These are phyloP conservation scores for Solanum commersonii DNA, from an alignment of 257 asterid genomes.

Conservation along the genomic window DNA sequence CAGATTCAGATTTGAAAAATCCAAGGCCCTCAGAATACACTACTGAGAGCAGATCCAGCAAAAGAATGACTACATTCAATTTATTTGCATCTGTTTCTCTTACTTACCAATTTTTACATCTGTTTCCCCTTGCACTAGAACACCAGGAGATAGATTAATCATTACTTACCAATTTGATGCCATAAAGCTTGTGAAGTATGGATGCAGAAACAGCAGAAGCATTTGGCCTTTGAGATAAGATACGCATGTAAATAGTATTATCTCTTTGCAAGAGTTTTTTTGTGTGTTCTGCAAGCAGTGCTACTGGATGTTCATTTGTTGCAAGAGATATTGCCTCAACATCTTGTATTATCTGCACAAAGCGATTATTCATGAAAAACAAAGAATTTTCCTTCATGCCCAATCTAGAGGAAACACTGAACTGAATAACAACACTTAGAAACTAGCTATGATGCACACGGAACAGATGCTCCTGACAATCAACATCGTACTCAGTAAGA, in stretches of 20 bases:
- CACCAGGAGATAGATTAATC: background rate
- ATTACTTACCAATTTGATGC: constrained; percentile 62
- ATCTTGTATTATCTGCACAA: constrained; percentile 66
- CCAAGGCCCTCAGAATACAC: background rate
- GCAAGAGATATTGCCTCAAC: constrained; percentile 61
- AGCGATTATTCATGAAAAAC: constrained; percentile 5
- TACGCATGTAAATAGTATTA: constrained; percentile 49
- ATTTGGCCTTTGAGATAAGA: constrained; percentile 53
- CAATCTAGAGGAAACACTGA: background rate
- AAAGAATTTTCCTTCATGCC: constrained; percentile 3
- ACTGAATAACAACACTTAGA: background rate
- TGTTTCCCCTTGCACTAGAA: background rate
- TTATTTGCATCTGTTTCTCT: background rate
- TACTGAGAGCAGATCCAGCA: background rate
- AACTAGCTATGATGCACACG: background rate
- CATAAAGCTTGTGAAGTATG: constrained; percentile 80
- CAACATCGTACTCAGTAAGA: background rate
- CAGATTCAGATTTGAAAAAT: background rate
- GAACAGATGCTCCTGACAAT: background rate
- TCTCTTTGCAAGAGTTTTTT: constrained; percentile 49
- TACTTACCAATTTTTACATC: background rate
- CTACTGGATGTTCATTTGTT: constrained; percentile 72
- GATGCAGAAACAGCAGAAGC: constrained; percentile 80
- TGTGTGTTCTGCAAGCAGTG: constrained; percentile 76
- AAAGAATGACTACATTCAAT: background rate